Conservation (phyloP, 768 basidiomycete genomes). For the Clitopilus hobsonii region DNA sequence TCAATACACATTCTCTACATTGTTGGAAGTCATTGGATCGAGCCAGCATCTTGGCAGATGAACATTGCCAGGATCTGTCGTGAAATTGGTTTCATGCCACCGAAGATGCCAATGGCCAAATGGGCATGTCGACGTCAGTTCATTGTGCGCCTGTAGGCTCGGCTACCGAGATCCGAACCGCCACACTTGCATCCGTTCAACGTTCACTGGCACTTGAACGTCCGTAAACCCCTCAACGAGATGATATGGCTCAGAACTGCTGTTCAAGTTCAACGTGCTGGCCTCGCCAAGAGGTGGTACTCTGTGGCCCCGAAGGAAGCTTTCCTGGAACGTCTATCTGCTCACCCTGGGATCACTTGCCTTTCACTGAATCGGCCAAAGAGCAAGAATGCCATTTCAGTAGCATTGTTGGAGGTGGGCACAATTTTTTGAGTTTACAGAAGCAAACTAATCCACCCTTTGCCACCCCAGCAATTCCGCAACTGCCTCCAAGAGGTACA, state of each 20-base stretch:
- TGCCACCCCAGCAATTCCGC: constrained; percentile 59
- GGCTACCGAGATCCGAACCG: background rate
- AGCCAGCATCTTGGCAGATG: too few species aligned
- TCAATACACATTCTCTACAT: too few species aligned
- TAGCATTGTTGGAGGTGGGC: constrained; percentile 59
- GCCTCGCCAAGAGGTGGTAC: background rate
- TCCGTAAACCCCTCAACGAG: background rate
- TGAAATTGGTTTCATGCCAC: background rate
- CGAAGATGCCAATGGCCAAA: background rate
- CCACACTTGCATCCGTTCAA: background rate
- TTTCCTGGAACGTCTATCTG: constrained; percentile 47
- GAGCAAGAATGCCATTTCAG: constrained; percentile 85
- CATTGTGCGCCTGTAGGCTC: background rate
- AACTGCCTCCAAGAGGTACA: constrained; percentile 63
- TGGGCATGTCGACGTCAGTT: background rate
- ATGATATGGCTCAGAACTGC: background rate
- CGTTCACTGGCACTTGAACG: background rate
- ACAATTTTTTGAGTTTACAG: too few species aligned
- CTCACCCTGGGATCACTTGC: constrained; percentile 62
- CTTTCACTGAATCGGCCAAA: constrained; percentile 79
- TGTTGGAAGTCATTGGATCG: too few species aligned
- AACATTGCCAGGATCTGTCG: too few species aligned
- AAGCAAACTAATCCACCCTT: too few species aligned
- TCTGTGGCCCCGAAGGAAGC: constrained; percentile 22
- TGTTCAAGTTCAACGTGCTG: background rate